Evolutionary conservation across 306 rosid genomes (phyloP).

Genomic region (Pachyrhizus erosus): DNA sequence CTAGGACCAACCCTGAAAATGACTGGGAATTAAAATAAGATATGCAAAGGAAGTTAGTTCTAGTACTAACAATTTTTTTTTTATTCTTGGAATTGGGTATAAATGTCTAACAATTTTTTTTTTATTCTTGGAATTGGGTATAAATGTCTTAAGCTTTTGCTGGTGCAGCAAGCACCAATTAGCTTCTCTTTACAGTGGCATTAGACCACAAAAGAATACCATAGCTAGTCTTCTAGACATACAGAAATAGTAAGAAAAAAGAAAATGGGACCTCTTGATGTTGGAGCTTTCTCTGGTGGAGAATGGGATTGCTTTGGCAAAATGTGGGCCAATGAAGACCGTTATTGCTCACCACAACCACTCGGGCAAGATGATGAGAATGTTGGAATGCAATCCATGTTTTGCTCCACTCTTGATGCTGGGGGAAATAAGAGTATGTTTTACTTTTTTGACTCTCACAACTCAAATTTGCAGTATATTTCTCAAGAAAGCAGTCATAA

Average conservation of each 20-base stretch:
- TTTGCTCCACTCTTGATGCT: conserved; percentile 42
- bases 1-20: conserved; percentile 49
- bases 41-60: conserved; percentile 50
- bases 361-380: conserved; percentile 17
- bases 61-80: conserved; percentile 17
- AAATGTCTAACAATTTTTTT: conserved; percentile 37
- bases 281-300: conserved; percentile 67
- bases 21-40: conserved; percentile 46
- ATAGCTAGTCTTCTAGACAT: conserved; percentile 3
- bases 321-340: conserved; percentile 51
- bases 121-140: conserved; percentile 35
- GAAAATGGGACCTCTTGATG: conserved; percentile 66
- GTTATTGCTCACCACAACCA: neutral
- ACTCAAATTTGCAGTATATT: neutral
- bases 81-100: conserved; percentile 38
- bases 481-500: conserved; percentile 53
- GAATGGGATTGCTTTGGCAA: conserved; percentile 64
- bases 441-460: neutral
- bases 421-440: conserved; percentile 19
- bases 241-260: neutral
- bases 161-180: neutral
- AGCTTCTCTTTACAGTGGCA: conserved; percentile 8
- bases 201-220: conserved; percentile 15
- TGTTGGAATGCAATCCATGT: conserved; percentile 42
- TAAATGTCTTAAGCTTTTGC: conserved; percentile 39